Conservation (phyloP, 2,329 filamentous ascomycete species). For the Rosellinia necatrix region DNA sequence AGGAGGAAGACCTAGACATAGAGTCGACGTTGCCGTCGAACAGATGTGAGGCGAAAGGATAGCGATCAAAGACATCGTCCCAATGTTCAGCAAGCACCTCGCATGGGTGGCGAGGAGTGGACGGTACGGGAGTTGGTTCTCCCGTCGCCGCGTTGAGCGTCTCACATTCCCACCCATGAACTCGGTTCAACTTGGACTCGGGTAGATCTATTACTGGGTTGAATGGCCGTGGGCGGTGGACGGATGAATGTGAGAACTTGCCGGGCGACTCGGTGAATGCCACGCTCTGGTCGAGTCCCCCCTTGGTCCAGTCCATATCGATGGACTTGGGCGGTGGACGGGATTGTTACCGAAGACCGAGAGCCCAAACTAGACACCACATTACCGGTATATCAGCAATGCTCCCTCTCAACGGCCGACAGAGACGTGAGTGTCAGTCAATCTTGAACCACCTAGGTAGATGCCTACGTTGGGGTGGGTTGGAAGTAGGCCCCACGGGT, state of each 20-base stretch:
- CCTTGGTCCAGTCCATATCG: constrained; percentile 6
- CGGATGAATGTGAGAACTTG: not conserved
- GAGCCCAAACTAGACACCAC: too few species aligned
- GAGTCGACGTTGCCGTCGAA: not conserved
- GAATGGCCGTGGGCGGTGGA: not conserved
- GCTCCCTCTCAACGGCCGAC: too few species aligned
- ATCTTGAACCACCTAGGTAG: too few species aligned
- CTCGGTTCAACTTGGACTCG: not conserved
- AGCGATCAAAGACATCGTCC: constrained; percentile 10
- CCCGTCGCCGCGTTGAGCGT: not conserved
- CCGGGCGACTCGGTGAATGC: not conserved
- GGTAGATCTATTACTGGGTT: constrained; percentile 9
- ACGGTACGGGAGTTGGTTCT: not conserved
- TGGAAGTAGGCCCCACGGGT: too few species aligned
- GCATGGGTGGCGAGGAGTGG: constrained; percentile 1
- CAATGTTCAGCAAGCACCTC: constrained; percentile 14
- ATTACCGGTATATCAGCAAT: not conserved
- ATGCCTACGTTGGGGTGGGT: too few species aligned
- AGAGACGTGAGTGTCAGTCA: too few species aligned
- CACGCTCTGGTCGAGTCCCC: constrained; percentile 1
- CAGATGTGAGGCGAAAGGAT: constrained; percentile 11
- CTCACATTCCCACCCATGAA: not conserved
- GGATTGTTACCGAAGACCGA: not conserved
- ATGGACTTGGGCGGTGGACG: not conserved
- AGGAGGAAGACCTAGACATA: not conserved